phyloP scores from a whole-genome alignment of 371 early-diverging fungal genomes.

The Umbelopsis sp. region DNA sequence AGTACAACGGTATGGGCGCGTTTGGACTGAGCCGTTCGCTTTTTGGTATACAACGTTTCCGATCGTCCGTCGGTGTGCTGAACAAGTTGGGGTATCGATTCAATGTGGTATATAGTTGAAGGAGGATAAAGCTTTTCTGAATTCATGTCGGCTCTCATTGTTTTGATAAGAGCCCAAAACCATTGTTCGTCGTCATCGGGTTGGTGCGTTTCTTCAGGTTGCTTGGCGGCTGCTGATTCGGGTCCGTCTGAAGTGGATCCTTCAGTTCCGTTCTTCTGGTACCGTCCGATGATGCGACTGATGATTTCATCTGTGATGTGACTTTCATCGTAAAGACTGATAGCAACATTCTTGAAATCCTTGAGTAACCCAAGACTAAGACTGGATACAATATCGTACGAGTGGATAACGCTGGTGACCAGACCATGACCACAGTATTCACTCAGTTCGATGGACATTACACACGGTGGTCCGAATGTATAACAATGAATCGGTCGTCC shows the following conservation, averaged over 20 bases:
- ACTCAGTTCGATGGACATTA: conserved; percentile 68
- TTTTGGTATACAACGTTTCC: conserved; percentile 17
- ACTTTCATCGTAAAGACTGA: conserved; percentile 66
- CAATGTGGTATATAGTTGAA: conserved; percentile 68
- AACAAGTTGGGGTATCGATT: conserved; percentile 45
- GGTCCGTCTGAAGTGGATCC: conserved; percentile 22
- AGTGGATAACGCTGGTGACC: conserved; percentile 75
- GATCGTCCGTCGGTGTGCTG: conserved; percentile 23
- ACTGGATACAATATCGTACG: conserved; percentile 72
- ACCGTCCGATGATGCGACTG: conserved; percentile 56
- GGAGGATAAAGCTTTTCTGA: conserved; percentile 84
- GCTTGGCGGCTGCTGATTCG: conserved; percentile 25
- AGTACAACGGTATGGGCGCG: conserved; percentile 50
- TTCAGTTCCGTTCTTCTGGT: conserved; percentile 31
- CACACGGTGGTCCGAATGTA: conserved; percentile 76
- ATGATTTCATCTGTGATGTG: conserved; percentile 74
- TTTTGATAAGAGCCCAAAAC: conserved; percentile 82
- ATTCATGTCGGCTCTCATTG: conserved; percentile 79
- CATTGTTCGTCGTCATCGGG: conserved; percentile 61
- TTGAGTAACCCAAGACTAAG: conserved; percentile 73
- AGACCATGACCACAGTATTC: conserved; percentile 68
- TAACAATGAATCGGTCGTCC: conserved; percentile 80
- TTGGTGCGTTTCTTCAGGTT: conserved; percentile 27
- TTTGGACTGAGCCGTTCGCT: conserved; percentile 28
- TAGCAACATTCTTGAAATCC: conserved; percentile 77